Evolutionary conservation across 257 asterid genomes (phyloP).

Genomic region (Solanum tacnaense): DNA sequence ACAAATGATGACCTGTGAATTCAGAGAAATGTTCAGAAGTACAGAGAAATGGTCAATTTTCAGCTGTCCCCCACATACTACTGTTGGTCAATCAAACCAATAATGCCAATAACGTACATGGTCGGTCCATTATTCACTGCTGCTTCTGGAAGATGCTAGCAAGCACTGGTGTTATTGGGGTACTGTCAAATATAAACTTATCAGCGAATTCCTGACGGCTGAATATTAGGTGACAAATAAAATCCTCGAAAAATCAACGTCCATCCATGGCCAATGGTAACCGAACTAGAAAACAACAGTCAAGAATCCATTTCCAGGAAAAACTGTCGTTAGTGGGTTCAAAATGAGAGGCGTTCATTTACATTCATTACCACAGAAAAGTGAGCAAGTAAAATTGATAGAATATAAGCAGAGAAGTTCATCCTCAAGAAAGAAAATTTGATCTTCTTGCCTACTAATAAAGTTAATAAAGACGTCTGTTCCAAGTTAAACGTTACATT

Average conservation of each 20-base stretch:
- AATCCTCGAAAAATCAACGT: not conserved
- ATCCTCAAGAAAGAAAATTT: constrained; percentile 10
- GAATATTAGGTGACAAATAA: not conserved
- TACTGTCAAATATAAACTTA: not conserved
- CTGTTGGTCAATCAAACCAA: not conserved
- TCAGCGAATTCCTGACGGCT: not conserved
- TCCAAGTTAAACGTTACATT: constrained; percentile 23
- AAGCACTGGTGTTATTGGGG: not conserved
- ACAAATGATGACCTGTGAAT: not conserved
- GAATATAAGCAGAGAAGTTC: constrained; percentile 1
- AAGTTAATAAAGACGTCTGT: constrained; percentile 13
- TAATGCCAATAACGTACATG: not conserved
- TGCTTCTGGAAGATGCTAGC: not conserved
- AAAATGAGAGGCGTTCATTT: not conserved
- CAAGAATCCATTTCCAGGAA: not conserved
- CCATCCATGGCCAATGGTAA: not conserved
- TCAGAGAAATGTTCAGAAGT: not conserved
- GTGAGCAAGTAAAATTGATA: not conserved
- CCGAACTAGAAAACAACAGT: not conserved
- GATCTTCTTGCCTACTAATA: constrained; percentile 9
- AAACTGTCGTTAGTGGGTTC: not conserved
- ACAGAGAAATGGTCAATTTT: not conserved
- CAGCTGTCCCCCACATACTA: not conserved
- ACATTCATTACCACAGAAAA: not conserved
- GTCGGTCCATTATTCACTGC: not conserved